Base-by-base conservation (phyloP, 331 rosid species). In the Rosa hybrid region DNA sequence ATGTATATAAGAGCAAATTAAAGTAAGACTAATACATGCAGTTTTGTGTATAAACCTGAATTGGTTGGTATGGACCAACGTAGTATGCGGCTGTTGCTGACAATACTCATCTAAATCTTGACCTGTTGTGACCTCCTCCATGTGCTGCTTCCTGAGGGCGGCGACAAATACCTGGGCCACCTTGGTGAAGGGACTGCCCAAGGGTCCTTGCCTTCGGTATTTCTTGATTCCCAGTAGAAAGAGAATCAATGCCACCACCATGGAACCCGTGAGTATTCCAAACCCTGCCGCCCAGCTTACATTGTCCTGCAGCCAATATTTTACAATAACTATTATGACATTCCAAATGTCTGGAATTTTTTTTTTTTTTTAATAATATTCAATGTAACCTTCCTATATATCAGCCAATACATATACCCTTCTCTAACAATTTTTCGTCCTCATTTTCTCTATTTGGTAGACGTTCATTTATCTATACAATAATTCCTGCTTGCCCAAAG, bases 91-190 rank as follows among this genome's bases (percentile, higher is more conserved):
- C 4, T 51, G 68, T 41, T 18, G 18, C 4, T 64, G 42, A 12
- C 6, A 2, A 49, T 48, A 75, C 69, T 56, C 20, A 13, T 21
- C 42, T 3, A 18, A 34, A 45, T 21, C 44, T 54, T 60, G 53
- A 17, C 14, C 0, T 53, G 67, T 4, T 23, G 25, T 41, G n/a
- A 46, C 60, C 3, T 75, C 60, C 3, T 75, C 2, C 10, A 77
- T 0, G 34, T 27, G 72, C 82, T 89, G 27, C 50, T 88, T 88
- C 12, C 84, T 72, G 3, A 14, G 12, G 0, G 89, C 87, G 13
- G 89, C 89, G 8, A 88, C 87, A 2, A 88, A 41, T 71, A 88
- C 89, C 38, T 81, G 91, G 30, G 78, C 86, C 51, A 88, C 30
- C n/a, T 30, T 44, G 8, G 84, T 81, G 72, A 88, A 85, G 30